These are phyloP conservation scores for Ustanciosporium gigantosporum DNA, from an alignment of 1,284 basidiomycete species.

Conservation along the genomic window DNA sequence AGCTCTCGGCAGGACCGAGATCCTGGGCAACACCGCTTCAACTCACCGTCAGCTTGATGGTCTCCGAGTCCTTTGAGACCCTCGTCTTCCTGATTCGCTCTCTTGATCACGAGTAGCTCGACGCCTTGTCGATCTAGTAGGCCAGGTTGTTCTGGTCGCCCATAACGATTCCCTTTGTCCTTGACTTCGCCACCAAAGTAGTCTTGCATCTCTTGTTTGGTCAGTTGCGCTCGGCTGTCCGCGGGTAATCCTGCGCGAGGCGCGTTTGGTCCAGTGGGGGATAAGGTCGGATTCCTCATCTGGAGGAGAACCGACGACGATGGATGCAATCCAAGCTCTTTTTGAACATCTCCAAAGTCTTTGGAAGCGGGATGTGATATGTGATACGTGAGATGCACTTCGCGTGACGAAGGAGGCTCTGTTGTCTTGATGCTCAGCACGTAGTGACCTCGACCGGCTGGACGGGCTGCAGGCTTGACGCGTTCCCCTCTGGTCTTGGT, in stretches of 20 bases:
- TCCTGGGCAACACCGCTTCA: no score
- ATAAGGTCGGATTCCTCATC: conserved; percentile 47
- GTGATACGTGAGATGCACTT: conserved; percentile 41
- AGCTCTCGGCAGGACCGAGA: no score
- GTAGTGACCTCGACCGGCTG: conserved; percentile 43
- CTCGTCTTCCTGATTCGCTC: conserved; percentile 31
- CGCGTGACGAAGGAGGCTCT: conserved; percentile 32
- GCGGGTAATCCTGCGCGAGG: conserved; percentile 33
- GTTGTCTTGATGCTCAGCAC: conserved; percentile 33
- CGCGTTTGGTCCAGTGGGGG: conserved; percentile 27
- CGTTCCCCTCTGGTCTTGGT: conserved; percentile 45
- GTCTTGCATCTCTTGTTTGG: conserved; percentile 35
- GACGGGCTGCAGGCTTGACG: conserved; percentile 31
- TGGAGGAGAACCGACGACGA: conserved; percentile 35
- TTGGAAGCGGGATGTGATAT: conserved; percentile 38
- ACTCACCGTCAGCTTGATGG: conserved; percentile 30
- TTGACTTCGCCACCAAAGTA: conserved; percentile 45
- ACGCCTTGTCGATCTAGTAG: conserved; percentile 43
- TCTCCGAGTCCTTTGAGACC: conserved; percentile 36
- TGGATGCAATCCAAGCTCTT: conserved; percentile 38
- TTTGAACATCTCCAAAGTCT: conserved; percentile 42
- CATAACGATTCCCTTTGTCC: conserved; percentile 39
- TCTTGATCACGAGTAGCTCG: conserved; percentile 42
- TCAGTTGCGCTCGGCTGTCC: conserved; percentile 30
- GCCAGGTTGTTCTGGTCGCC: conserved; percentile 31